Evolutionary conservation across 2,329 filamentous ascomycete genomes (phyloP), one percentile per base, ranked within the genome.

Genomic region (Fusarium sp.): DNA sequence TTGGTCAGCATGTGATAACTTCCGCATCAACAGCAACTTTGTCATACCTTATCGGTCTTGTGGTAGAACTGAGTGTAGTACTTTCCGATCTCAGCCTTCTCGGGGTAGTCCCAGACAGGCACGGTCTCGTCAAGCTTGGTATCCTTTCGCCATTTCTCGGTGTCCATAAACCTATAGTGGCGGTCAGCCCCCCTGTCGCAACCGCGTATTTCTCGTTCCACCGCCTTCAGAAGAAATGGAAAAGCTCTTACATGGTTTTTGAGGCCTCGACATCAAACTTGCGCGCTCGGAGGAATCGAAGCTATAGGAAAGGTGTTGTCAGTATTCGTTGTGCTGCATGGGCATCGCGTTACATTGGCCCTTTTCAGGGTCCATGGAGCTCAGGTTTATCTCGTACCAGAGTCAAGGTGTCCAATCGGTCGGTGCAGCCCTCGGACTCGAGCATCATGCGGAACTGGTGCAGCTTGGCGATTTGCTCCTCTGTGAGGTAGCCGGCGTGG

Each of bases 11-110:
- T 19, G 32, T 47, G 53, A 46, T 48, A 20, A 44, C 53, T 62
- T 52, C 32, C 39, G 39, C 30, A 20, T 34, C 28, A 23, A 49
- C 19, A n/a, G 30, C 17, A 36, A n/a, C 17, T 36, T 39, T 46
- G 26, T 30, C 74, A 56, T 78, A 90, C 89, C 82, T 93, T 94
- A 82, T 96, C 93, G 14, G 89, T 95, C 85, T 97, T 97, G 88
- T 99, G 96, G 84, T 99, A 99, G 85, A 96, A 99, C 83, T 99
- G 96, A 46, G 93, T 93, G 83, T 99, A 99, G 85, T 92, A 97
- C 81, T 95, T 84, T 80, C 92, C 92, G 60, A 99, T 87, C 77
- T 95, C 79, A 55, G 87, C 75, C 81, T 95, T 96, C 86, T 97
- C 94, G 67, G 86, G 85, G 83, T 97, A 97, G 62, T 96, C 89